Base-by-base conservation (phyloP, 2,329 filamentous ascomycete genomes). In the Alternaria sp. region DNA sequence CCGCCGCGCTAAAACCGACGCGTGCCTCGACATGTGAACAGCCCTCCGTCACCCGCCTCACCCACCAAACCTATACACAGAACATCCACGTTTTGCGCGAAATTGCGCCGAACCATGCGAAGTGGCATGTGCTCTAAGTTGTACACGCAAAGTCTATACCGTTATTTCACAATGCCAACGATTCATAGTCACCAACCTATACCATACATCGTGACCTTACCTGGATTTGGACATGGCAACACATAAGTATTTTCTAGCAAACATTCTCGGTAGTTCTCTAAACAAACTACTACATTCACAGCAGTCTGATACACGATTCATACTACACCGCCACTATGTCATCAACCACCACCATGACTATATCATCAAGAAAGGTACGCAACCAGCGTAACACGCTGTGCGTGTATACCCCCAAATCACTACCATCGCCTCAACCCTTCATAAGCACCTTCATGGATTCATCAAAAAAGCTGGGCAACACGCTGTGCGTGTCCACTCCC, bases 11-110 rank as follows among this genome's bases (percentile, higher is more conserved):
- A 70, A 65, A 60, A 23, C 59, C 46, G 64, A 59, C 60, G 59
- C 56, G 56, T 65, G 67, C 69, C 66, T 69, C 64, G 64, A 63
- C 72, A 71, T 67, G 67, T 69, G 66, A 62, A 62, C 59, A 49
- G 40, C 21, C 26, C 21, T 61, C 55, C 52, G 40, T 32, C 58
- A 28, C 21, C 23, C 59, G 23, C 30, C 47, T 47, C 49, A 36
- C 49, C 49, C 12, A n/a, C 49, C 19, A n/a, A 15, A 36, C 49
- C 2, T 19, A n/a, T 15, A 40, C 19, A 23, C 49, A 15, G 15
- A 51, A 50, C n/a, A 50, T 30, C 10, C 25, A 30, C 25, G 11
- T 46, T 46, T 23, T 23, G 19, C 44, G 44, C 44, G 21, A 23
- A 46, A 15, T 21, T 23, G 12, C 44, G 44, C 36, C 36, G 36